Evolutionary conservation across 2,329 filamentous ascomycete genomes (phyloP), one percentile per base, ranked within the genome.

Genomic region (Neofusicoccum ribis): DNA sequence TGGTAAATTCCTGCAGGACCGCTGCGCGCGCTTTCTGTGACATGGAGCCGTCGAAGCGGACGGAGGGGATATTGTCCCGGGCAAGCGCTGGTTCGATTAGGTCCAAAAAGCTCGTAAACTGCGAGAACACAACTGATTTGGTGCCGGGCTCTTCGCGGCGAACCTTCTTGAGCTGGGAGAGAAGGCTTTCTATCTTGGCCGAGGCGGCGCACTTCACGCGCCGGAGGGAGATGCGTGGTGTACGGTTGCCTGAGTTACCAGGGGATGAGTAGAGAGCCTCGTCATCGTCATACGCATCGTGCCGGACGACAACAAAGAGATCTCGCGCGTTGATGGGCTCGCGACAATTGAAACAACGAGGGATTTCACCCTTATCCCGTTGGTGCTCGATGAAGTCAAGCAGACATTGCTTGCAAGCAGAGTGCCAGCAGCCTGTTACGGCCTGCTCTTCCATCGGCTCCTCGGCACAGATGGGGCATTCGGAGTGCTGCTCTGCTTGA

Each of bases 361-460:
- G 90, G 0, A 90, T 77, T 58, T 91, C 86, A 49, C 89, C 88
- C 66, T 90, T 92, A 69, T 92, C 89, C 4, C 85, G 89, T 75
- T 97, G 91, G 72, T 97, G 93, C 68, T 91, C 88, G 72, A 99
- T 96, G 71, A 92, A 97, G 70, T 92, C 89, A 1, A 96, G 81
- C n/a, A 98, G 81, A 72, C 95, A 99, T 68, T 91, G 90, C 78
- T 95, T 97, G 81, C 95, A 99, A 0, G 95, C 93, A 39, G 92
- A 96, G 77, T 99, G 95, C 93, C 95, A 99, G 78, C 95, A 99
- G 0, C 92, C 92, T 0, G 95, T 98, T 1, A 99, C 95, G 0
- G 91, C 90, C 73, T 96, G 94, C 63, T 97, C 91, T 46, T 92
- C 86, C 93, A 98, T 98, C 3, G 93, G 93, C 76, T 98, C 95